Conservation (phyloP, 2,329 filamentous ascomycete species). For the Penicillium occitanis region DNA sequence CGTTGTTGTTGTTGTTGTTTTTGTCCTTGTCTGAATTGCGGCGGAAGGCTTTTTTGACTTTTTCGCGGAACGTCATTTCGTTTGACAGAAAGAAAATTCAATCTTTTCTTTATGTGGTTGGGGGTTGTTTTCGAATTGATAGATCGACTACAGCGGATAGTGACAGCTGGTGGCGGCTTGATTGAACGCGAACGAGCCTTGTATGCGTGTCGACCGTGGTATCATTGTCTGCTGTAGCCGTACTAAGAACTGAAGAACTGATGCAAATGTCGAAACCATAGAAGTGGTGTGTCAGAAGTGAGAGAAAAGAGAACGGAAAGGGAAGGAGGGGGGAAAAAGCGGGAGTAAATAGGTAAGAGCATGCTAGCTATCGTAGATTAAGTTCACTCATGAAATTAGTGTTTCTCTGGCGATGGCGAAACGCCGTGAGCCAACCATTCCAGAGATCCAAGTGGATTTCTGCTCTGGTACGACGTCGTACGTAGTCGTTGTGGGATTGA, state of each 20-base stretch:
- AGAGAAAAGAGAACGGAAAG: not conserved
- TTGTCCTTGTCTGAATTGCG: conserved; percentile 26
- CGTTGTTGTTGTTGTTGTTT: conserved; percentile 29
- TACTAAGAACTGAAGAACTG: not conserved
- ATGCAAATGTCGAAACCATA: not conserved
- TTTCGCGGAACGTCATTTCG: conserved; percentile 41
- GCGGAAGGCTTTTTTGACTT: conserved; percentile 38
- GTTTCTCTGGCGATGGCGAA: conserved; percentile 3
- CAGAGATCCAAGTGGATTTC: not conserved
- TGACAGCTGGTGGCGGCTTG: conserved; percentile 4
- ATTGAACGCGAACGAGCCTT: conserved; percentile 16
- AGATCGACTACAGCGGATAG: not conserved
- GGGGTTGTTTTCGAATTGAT: not conserved
- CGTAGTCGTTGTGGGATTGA: not conserved
- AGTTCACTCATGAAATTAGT: not conserved
- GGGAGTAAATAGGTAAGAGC: not conserved
- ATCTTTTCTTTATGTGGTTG: not conserved
- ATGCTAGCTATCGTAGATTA: conserved; percentile 6
- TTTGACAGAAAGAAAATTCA: not conserved
- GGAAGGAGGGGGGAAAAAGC: conserved; percentile 5
- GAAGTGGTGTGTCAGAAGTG: not conserved
- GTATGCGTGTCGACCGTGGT: conserved; percentile 10
- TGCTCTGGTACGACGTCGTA: not conserved
- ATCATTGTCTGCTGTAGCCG: conserved; percentile 19
- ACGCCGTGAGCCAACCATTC: conserved; percentile 5